Evolutionary conservation across 164 flowering plant species (phyloP).

Genomic region (Cinnamomum micranthum): DNA sequence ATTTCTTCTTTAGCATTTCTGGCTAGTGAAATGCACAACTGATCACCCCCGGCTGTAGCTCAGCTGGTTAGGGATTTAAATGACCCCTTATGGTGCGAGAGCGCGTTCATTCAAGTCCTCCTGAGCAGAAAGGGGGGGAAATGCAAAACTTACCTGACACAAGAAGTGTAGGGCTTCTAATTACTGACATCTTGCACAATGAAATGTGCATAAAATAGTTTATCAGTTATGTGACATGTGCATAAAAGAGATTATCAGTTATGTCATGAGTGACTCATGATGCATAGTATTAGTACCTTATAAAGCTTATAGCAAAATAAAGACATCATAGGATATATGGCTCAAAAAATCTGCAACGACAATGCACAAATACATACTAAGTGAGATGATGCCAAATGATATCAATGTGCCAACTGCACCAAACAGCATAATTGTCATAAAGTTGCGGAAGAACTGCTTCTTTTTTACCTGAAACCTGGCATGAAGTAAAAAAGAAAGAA

Average conservation of each 20-base stretch:
- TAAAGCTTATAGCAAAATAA: not conserved
- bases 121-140: no score
- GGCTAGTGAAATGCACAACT: no score
- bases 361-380: constrained; percentile 31
- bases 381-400: constrained; percentile 56
- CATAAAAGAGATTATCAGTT: not conserved
- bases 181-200: no score
- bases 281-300: not conserved
- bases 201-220: not conserved
- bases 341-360: not conserved
- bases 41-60: no score
- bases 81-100: no score
- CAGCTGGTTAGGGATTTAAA: no score
- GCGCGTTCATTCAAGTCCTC: no score
- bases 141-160: no score
- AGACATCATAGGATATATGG: not conserved
- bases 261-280: not conserved
- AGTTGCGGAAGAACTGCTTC: constrained; percentile 76
- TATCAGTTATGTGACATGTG: not conserved
- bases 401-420: constrained; percentile 75
- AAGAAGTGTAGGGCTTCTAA: no score
- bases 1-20: no score
- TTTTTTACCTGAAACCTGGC: constrained; percentile 72
- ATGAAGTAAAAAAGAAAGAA: not conserved
- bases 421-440: constrained; percentile 65